Base-by-base conservation (phyloP, 2,329 filamentous ascomycete species). In the Colletotrichum scovillei region DNA sequence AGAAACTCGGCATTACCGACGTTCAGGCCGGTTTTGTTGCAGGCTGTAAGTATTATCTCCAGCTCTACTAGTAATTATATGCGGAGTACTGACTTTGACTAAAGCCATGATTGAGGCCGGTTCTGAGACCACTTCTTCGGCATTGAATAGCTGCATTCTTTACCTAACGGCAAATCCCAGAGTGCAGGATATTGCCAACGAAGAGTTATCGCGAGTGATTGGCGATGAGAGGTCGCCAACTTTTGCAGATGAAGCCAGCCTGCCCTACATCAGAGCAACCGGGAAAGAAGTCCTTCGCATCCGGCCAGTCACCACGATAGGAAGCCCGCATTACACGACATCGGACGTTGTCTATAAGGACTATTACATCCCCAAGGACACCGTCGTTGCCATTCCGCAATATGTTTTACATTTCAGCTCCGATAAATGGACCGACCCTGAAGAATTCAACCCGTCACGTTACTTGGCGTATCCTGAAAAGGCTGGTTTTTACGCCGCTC, bases 241-340 rank as follows among this genome's bases (percentile, higher is more conserved):
- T 9, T 49, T 49, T 49, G 16, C 42, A 22, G 42, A 49, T 3
- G 42, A 49, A 22, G 7, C 42, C 1, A 49, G 8, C 8, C 7
- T 49, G 19, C 42, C 42, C 19, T 49, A 49, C 8, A 49, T 49
- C 19, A 49, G 42, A 49, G 5, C 55, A 35, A 83, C 88, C 14
- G 84, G 90, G 32, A 89, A 90, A 73, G 89, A 91, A 74, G 84
- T 86, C 2, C 79, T 90, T 8, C 84, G 42, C 19, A 49, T 49
- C 19, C 7, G 42, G 42, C 42, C 42, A 22, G 42, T 49, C 8
- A 49, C 42, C 19, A 49, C 42, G 19, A 49, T 49, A n/a, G 42
- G 42, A 4, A 49, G 42, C 0, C 42, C 42, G 3, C 42, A 49
- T 22, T 49, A 49, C 42, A 49, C 42, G 3, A 49, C 42, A 4